Base-by-base conservation (phyloP, 441 rosid genomes). In the Viola pubescens region DNA sequence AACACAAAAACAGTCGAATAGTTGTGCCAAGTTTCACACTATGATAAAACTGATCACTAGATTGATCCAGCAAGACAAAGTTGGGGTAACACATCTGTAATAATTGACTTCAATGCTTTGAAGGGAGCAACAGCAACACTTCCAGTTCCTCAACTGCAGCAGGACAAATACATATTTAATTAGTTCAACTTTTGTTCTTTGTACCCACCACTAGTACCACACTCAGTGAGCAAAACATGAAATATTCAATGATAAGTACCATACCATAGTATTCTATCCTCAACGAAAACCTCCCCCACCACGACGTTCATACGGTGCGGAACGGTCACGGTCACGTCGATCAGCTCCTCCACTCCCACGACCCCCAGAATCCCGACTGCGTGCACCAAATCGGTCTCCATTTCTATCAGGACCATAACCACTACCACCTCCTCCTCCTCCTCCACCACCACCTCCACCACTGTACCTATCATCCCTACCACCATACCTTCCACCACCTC, bases 221-320 rank as follows among this genome's bases (percentile, higher is more conserved):
- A 43, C 40, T 11, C 38, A 63, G 44, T 45, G 52, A 26, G 53
- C 37, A 39, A 47, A 47, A 61, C 40, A 71, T 46, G 56, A 56
- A 47, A 7, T 12, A 12, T 26, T 38, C 41, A 59, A 38, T 43
- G 65, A 6, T 2, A 64, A 9, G 26, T 40, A 7, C 60, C 73
- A 63, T 76, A 79, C 80, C 80, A 54, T 14, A 61, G 52, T 13
- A 46, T 37, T 66, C 74, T 77, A 80, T 59, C 79, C 74, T 40
- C 78, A 75, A 59, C 84, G 79, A 48, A 64, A 79, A 65, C 87
- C 82, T 60, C 84, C 79, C 6, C 83, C n/a, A 75, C 87, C 51
- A 37, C 89, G 90, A 59, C 95, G 94, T 19, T 90, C 91, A 52
- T 90, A 87, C 37, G 97, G 97, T 49, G 91, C 97, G 70, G 91